Evolutionary conservation across 257 asterid genomes (phyloP).

Genomic region (Verbena officinalis): DNA sequence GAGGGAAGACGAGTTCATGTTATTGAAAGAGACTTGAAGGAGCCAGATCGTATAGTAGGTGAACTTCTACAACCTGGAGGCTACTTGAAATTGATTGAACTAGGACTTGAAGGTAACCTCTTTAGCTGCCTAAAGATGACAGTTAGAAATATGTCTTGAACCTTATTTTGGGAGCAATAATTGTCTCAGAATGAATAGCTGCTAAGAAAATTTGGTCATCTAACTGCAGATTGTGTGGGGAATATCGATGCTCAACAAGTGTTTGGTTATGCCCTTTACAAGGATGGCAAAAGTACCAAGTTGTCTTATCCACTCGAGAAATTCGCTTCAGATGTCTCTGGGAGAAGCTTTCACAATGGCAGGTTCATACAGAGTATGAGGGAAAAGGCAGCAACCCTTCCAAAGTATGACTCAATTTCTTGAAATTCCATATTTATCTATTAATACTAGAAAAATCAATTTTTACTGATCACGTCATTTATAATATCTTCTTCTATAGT

Average conservation of each 20-base stretch:
- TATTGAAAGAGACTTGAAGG: conserved; percentile 61
- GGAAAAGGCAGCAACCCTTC: conserved; percentile 56
- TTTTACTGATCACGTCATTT: background rate
- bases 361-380: conserved; percentile 69
- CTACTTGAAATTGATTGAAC: conserved; percentile 55
- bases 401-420: conserved; percentile 42
- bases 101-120: conserved; percentile 56
- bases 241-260: conserved; percentile 63
- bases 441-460: background rate
- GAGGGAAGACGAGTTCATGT: conserved; percentile 62
- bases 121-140: background rate
- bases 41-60: conserved; percentile 71
- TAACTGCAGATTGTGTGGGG: conserved; percentile 48
- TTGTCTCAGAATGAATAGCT: background rate
- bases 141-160: background rate
- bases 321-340: conserved; percentile 54
- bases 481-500: conserved; percentile 30
- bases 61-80: conserved; percentile 75
- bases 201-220: background rate
- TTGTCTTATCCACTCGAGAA: conserved; percentile 64
- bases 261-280: conserved; percentile 57
- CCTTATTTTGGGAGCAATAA: background rate
- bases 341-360: conserved; percentile 72
- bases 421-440: too few species aligned
- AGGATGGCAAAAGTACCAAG: conserved; percentile 49